Evolutionary conservation across 1,284 basidiomycete genomes (phyloP), one percentile per base, ranked within the genome.

Genomic region (Sanghuangporus baumii): DNA sequence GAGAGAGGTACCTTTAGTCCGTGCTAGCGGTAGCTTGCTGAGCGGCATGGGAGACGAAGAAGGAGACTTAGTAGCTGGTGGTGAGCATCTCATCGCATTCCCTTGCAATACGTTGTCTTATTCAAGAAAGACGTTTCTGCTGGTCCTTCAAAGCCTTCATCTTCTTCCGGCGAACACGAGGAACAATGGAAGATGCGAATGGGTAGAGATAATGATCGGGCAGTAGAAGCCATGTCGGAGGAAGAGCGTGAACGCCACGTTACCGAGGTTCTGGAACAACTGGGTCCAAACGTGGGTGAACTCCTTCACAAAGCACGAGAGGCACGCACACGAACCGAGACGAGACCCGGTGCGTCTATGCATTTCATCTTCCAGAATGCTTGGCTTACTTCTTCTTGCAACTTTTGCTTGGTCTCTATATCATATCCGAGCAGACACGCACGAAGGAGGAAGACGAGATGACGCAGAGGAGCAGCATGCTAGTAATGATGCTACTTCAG

Each of bases 211-310:
- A 65, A 65, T 43, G 57, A 55, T 11, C 60, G 61, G 20, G 26
- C 43, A 18, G 46, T 82, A 2, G 69, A 70, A 36, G 64, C 64
- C 7, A 82, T 82, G 80, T 66, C 71, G 20, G 66, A 70, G 2
- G 70, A 71, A 16, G 75, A 82, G 64, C 69, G 76, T n/a, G 69
- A 73, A 26, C 69, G 72, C 26, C 79, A 81, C 65, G 68, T 76
- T 46, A 67, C 70, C 36, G 76, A 79, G 59, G 70, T 81, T 37
- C 65, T 76, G 51, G 75, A 78, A 56, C 71, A 75, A 38, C 75
- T 81, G 66, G 79, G 79, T 0, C 59, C 69, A 7, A 71, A 70
- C 12, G 61, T 80, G 23, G 67, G 73, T 23, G 75, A 74, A 3
- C 71, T 74, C n/a, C 63, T 82, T 58, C 67, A 70, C 37, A 72